Evolutionary conservation across 2,329 filamentous ascomycete species (phyloP), one percentile per base, ranked within the genome.

Genomic region (Elsinoe fawcettii): DNA sequence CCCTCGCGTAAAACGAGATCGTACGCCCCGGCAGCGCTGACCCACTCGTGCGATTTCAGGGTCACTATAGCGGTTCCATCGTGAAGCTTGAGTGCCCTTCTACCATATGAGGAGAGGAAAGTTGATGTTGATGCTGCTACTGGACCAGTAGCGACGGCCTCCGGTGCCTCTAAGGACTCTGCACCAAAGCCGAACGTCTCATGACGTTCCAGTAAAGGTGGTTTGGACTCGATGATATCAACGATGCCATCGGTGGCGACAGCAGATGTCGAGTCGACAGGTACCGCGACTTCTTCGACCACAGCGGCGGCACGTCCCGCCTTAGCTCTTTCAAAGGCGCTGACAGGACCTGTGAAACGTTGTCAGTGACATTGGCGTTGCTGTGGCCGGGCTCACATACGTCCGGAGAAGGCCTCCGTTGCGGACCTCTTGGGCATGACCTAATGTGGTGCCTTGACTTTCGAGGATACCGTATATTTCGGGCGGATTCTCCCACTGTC

Each of bases 1-100:
- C 88, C 88, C 55, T 75, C 75, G 7, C 74, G 64, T 0, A 92
- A 77, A 11, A 74, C 74, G 27, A 92, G 67, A 14, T 83, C 81
- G 68, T 84, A 93, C 64, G 81, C 84, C 1, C 88, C 88, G 9
- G 89, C 60, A 16, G 73, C 65, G 1, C 70, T 66, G 32, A 73
- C 66, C 6, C 66, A 72, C 6, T 73, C 69, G 27, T 66, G 63
- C 8, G 59, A 41, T 51, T 60, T 32, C 37, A 71, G 46, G 1
- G 36, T 56, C 3, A 69, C 14, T 7, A 11, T 16, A 9, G 41
- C 53, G 9, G 22, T 9, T 16, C 34, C 49, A 23, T 53, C 7
- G 4, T 53, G 32, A 11, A 25, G 9, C n/a, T 39, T 34, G 18
- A 53, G 30, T 14, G 49, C 49, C 14, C 49, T 11, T 14, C 25